Evolutionary conservation across 2,329 filamentous ascomycete species (phyloP).

Genomic region (Pseudogymnoascus sp.): DNA sequence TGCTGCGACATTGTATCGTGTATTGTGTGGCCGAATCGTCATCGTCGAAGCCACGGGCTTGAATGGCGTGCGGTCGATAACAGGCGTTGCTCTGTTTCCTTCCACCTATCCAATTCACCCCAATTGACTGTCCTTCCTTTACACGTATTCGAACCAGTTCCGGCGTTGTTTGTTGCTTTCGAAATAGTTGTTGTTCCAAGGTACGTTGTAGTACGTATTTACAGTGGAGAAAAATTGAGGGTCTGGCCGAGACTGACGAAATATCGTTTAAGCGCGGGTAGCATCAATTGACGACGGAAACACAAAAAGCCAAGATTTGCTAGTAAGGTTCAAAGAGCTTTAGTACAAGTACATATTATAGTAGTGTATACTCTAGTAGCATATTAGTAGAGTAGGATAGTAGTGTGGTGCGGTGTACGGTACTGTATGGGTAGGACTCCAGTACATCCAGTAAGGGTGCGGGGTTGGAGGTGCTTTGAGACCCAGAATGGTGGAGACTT

Average conservation of each 20-base stretch:
- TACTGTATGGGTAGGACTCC: not conserved
- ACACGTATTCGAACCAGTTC: not conserved
- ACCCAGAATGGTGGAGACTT: not conserved
- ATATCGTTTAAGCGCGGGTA: not conserved
- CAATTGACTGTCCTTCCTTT: not conserved
- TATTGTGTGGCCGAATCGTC: not conserved
- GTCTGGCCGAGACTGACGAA: not conserved
- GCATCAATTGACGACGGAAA: not conserved
- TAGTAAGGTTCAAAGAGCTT: not conserved
- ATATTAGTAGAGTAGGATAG: not conserved
- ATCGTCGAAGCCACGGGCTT: not conserved
- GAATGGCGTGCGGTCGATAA: not conserved
- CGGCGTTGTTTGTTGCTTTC: not conserved
- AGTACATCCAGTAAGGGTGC: not conserved
- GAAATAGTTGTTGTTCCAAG: not conserved
- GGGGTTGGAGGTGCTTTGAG: not conserved
- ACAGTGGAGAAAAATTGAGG: constrained; percentile 1
- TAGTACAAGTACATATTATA: not conserved
- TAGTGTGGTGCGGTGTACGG: not conserved
- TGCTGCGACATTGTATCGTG: constrained; percentile 4
- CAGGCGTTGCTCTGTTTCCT: not conserved
- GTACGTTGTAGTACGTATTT: constrained; percentile 3
- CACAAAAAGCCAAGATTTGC: not conserved
- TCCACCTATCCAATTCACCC: not conserved
- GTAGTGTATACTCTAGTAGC: constrained; percentile 2